Percentiles rank a stretch among this genome's conserved stretches.
These are phyloP conservation scores for Lipomyces yamadae DNA, from an alignment of 805 yeast species.

Conservation along the genomic window DNA sequence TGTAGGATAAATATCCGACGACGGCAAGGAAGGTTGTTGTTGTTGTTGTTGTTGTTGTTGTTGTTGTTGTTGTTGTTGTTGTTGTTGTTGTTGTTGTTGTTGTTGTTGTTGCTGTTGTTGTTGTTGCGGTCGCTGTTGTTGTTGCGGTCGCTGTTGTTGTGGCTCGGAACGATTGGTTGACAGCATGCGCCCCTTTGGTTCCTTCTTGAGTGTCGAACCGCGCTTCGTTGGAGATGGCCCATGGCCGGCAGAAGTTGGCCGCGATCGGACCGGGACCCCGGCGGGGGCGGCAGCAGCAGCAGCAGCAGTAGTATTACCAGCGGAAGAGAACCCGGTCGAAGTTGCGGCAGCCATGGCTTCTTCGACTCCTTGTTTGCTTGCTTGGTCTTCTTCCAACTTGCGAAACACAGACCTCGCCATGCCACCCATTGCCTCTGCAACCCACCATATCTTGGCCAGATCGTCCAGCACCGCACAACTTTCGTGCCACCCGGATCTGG, in stretches of 20 bases:
- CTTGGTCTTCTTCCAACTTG: slow-evolving; percentile 35
- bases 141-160: too few species aligned
- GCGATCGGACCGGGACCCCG: not conserved
- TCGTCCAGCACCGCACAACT: slow-evolving; percentile 41
- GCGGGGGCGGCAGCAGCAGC: too few species aligned
- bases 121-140: too few species aligned
- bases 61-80: too few species aligned
- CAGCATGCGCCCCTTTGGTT: not conserved
- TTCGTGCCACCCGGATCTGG: slow-evolving; percentile 43
- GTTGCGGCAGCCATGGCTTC: not conserved
- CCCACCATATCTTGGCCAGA: slow-evolving; percentile 46
- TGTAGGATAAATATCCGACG: not conserved
- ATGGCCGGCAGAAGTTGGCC: not conserved
- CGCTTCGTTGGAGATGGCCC: slow-evolving; percentile 3
- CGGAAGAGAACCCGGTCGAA: not conserved
- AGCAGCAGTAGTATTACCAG: too few species aligned
- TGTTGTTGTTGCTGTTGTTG: too few species aligned
- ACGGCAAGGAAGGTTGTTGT: not conserved
- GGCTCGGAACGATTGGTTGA: too few species aligned
- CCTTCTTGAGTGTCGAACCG: not conserved
- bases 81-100: too few species aligned
- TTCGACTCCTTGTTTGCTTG: slow-evolving; percentile 16
- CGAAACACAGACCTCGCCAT: slow-evolving; percentile 45
- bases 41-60: too few species aligned
- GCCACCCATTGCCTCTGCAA: slow-evolving; percentile 47